Base-by-base conservation (phyloP, 108 stramenopile species). In the Fistulifera pelliculosa region DNA sequence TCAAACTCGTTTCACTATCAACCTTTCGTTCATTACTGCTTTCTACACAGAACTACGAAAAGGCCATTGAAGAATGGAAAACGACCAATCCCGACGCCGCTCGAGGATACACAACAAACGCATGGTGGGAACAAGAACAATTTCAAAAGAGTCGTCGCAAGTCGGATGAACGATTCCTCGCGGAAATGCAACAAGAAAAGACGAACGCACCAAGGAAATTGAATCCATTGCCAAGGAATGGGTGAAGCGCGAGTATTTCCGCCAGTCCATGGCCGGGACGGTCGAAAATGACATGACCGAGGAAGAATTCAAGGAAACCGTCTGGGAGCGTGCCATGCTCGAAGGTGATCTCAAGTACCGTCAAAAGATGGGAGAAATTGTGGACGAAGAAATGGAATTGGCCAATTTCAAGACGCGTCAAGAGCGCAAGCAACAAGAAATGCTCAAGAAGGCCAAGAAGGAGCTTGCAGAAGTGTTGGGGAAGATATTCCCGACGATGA, bases 301-400 rank as follows among this genome's bases (percentile, higher is more conserved):
- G 50, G 79, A 75, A 1, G 74, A 75, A 42, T 89, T 74, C 55
- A 79, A 65, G 41, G 68, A 85, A 44, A 54, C 61, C 18, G 73
- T 85, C 14, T 89, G 87, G 87, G 87, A 89, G 15, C 71, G 83
- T 24, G 87, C 87, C 39, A 54, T 89, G 50, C 74, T 80, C 44
- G 83, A 89, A 60, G 79, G 75, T 11, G 77, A 83, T 49, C 38
- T 85, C 26, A 76, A 75, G 54, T 76, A 77, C 52, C 69, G 81
- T 31, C 54, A 69, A 43, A 54, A 65, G 52, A 61, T 71, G 14
- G 74, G 74, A 12, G 66, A 74, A 47, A n/a, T 12, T 11, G 22
- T 53, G 22, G 69, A 79, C 22, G 54, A 44, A 28, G 66, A 68
- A 21, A 48, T 50, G 11, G 77, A 74, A 60, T 52, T 79, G 55